Base-by-base conservation (phyloP, 345 rosid species). In the Conringia planisiliqua region DNA sequence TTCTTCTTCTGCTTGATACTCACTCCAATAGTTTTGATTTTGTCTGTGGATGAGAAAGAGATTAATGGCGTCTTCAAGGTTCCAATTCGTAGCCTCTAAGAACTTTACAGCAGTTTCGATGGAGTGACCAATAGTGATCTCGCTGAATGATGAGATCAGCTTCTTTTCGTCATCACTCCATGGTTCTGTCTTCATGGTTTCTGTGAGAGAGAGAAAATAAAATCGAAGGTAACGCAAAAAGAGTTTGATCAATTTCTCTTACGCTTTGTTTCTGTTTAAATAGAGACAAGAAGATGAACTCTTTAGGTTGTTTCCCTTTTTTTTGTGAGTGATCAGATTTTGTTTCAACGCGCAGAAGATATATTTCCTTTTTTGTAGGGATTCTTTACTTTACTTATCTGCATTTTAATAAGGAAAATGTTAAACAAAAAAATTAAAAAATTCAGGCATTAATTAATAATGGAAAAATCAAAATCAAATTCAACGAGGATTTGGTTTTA, bases 121-220 rank as follows among this genome's bases (percentile, higher is more conserved):
- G 47, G 90, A 86, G 68, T 89, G 88, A 66, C 90, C 95, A 5
- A 83, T 88, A 52, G 90, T 90, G 85, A 91, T 86, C 86, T 91
- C 93, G 32, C 86, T 86, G 80, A 91, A 91, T 40, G 95, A 89
- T 70, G 95, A 81, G 77, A 91, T 85, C 85, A 87, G 81, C 32
- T 62, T 75, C 80, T 40, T 3, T 40, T 83, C 54, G 38, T 89
- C 85, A 63, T 65, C 6, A 27, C 12, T 10, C 29, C 12, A 30
- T 0, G 40, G 1, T 35, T 35, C 13, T 2, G 5, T 3, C 20
- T 29, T 20, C 59, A 54, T 54, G 12, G 46, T 40, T 40, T 13
- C 6, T 12, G 4, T 11, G 59, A 54, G 7, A 24, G 0, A 54
- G 59, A 12, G 35, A 11, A 9, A 48, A 1, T 9, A 20, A 2